phyloP scores from a whole-genome alignment of 106 monocot species.

The Platanthera zijinensis region DNA sequence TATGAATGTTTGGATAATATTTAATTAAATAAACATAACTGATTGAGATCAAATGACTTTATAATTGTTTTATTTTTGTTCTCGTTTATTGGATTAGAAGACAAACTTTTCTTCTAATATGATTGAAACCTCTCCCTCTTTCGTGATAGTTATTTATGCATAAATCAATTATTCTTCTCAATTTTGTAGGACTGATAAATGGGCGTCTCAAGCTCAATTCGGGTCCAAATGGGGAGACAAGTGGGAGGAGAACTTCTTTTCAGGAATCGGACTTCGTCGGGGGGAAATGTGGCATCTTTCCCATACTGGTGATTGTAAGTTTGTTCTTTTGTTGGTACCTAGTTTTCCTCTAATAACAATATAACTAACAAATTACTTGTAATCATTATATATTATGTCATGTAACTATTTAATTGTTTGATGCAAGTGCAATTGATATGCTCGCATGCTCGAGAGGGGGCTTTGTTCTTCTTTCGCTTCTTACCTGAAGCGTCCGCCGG shows the following conservation, averaged over 20 bases:
- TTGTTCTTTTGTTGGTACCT: neutral
- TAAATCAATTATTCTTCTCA: neutral
- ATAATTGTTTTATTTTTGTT: no score
- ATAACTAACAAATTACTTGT: neutral
- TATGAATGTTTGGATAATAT: no score
- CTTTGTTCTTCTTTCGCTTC: no score
- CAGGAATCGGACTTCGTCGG: conserved; percentile 85
- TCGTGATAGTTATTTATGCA: neutral
- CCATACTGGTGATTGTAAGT: conserved; percentile 69
- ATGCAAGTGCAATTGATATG: neutral
- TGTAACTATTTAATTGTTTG: neutral
- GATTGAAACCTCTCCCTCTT: no score
- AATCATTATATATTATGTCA: neutral
- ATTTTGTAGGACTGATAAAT: conserved; percentile 86
- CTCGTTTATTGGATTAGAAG: no score
- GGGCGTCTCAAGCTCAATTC: conserved; percentile 75
- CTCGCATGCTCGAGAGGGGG: neutral
- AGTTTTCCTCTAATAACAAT: neutral
- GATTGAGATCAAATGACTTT: no score
- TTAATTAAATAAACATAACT: no score
- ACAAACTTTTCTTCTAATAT: no score
- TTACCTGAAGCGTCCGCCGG: no score
- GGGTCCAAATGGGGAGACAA: conserved; percentile 98
- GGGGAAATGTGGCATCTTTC: conserved; percentile 98
- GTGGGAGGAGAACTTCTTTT: conserved; percentile 97